phyloP scores from a whole-genome alignment of 768 basidiomycete genomes.

The Tylopilus felleus region DNA sequence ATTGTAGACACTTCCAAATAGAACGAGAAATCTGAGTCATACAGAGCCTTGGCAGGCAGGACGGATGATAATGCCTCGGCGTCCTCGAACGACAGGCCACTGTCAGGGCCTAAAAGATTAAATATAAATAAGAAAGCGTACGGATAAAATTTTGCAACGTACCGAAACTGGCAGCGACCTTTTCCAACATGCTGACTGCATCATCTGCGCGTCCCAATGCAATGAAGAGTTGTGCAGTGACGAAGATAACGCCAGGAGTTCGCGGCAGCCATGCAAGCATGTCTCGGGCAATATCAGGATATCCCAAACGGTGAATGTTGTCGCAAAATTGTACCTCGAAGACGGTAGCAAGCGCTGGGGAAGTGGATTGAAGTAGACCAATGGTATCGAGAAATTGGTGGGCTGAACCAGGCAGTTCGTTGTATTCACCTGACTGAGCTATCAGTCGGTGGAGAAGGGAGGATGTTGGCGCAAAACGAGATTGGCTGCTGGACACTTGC shows the following conservation, averaged over 20 bases:
- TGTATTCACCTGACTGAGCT: slow-evolving; percentile 45
- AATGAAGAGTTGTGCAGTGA: slow-evolving; percentile 65
- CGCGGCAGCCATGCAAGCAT: slow-evolving; percentile 76
- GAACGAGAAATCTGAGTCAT: slow-evolving; percentile 65
- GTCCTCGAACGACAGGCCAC: slow-evolving; percentile 56
- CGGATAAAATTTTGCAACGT: slow-evolving; percentile 25
- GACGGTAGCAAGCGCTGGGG: slow-evolving; percentile 63
- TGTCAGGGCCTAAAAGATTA: slow-evolving; percentile 41
- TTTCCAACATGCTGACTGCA: slow-evolving; percentile 68
- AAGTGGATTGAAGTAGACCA: slow-evolving; percentile 64
- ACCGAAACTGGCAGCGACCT: slow-evolving; percentile 76
- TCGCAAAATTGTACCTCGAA: slow-evolving; percentile 75
- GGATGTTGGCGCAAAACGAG: slow-evolving; percentile 48
- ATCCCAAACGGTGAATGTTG: slow-evolving; percentile 59
- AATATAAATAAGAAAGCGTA: not conserved
- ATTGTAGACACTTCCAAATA: slow-evolving; percentile 75
- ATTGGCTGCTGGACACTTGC: slow-evolving; percentile 57
- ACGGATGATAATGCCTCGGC: slow-evolving; percentile 57
- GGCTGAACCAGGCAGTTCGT: slow-evolving; percentile 54
- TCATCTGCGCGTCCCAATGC: slow-evolving; percentile 68
- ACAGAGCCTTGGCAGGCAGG: slow-evolving; percentile 53
- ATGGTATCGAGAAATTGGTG: slow-evolving; percentile 69
- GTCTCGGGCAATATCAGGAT: slow-evolving; percentile 57
- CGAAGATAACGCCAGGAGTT: slow-evolving; percentile 72
- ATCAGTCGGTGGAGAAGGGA: slow-evolving; percentile 66